Evolutionary conservation across 495 filamentous ascomycete genomes (phyloP).

Genomic region (Penicillium canariense): DNA sequence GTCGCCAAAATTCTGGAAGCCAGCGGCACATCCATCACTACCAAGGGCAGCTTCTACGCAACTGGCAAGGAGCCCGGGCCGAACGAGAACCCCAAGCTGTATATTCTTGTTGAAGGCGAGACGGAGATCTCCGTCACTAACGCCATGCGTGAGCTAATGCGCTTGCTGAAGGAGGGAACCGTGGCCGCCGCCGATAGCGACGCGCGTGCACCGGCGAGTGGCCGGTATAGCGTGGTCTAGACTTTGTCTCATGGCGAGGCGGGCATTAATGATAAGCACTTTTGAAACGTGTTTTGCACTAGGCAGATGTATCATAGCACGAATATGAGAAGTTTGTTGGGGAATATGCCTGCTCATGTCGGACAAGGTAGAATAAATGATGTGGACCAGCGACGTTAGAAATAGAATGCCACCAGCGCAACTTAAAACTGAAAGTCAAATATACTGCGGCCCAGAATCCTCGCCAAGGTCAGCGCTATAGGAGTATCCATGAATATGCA

Average conservation of each 20-base stretch:
- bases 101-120: constrained; percentile 96
- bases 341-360: neutral
- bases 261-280: neutral
- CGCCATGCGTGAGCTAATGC: constrained; percentile 87
- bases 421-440: neutral
- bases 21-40: constrained; percentile 94
- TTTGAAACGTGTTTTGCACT: constrained; percentile 1
- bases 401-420: neutral
- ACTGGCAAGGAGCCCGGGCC: constrained; percentile 74
- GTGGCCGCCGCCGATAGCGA: constrained; percentile 85
- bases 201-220: constrained; percentile 71
- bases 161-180: constrained; percentile 87
- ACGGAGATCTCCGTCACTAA: constrained; percentile 88
- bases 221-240: constrained; percentile 87
- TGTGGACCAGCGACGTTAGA: neutral
- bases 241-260: neutral
- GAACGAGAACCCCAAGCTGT: constrained; percentile 81
- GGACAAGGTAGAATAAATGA: neutral
- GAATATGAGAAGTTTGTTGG: neutral
- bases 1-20: constrained; percentile 97
- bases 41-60: constrained; percentile 88
- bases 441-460: neutral
- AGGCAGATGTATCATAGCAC: constrained; percentile 22
- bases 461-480: constrained; percentile 1
- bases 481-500: neutral